Base-by-base conservation (phyloP, 1,284 basidiomycete genomes). In the Coniferiporia sulphurascens region DNA sequence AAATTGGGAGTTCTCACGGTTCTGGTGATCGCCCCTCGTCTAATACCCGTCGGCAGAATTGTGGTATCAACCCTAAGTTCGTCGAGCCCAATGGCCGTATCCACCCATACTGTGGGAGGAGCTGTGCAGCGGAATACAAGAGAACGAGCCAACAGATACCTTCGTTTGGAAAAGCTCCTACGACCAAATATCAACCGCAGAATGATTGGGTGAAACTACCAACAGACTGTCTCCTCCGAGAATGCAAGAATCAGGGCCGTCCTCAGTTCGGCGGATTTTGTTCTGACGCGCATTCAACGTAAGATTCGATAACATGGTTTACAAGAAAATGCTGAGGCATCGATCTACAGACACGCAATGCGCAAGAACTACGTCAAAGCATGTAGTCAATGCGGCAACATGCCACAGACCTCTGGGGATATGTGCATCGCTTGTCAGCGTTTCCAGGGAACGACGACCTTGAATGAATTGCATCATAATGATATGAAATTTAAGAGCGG, bases 21-120 rank as follows among this genome's bases (percentile, higher is more conserved):
- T 27, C 27, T 27, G 27, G 27, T 27, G 27, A 27, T 27, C 27
- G 27, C 27, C 27, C 27, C 27, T 27, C 27, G 27, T 27, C 27
- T 27, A 27, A 27, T 27, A 27, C 27, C 27, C 22, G 36, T 44
- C 35, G 53, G 51, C 61, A 86, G 84, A 76, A 76, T 58, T 86
- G 84, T 69, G 78, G 80, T 27, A 74, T 73, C 61, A 83, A 77
- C 66, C 82, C 83, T 13, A 85, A 81, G 72, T 85, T 78, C 66
- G 70, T 82, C 52, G 78, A 83, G 60, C 75, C 78, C 60, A 46
- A 46, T 19, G 84, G 83, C 17, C 69, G 74, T 61, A 76, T 76
- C 62, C 82, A 86, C 65, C 77, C 79, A 41, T 86, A 81, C 67
- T 86, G 84, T 67, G 76, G 84, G 63, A 78, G 76, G 63, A 83